These are phyloP conservation scores for Kurtzmaniella quercitrusa DNA, from an alignment of 1,139 yeast species.

Conservation along the genomic window DNA sequence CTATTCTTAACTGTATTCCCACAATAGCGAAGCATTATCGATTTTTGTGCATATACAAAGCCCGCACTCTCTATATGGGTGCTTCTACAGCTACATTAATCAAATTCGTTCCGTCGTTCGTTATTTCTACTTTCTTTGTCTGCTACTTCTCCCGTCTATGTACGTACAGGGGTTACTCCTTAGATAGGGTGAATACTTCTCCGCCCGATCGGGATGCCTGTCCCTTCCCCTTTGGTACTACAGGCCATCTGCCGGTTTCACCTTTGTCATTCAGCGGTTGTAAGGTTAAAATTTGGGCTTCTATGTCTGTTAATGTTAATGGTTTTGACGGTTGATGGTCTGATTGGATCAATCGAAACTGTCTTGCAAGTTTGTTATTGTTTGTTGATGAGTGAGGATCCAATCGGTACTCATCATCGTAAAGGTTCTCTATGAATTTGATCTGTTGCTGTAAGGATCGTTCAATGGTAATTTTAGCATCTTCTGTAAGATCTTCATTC, in stretches of 20 bases:
- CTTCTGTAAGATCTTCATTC: slow-evolving; percentile 18
- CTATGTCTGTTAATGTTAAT: slow-evolving; percentile 20
- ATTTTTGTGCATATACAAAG: not conserved
- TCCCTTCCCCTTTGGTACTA: not conserved
- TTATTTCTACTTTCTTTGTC: not conserved
- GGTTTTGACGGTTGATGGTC: slow-evolving; percentile 28
- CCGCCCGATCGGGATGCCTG: not conserved
- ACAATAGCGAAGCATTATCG: not conserved
- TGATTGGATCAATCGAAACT: slow-evolving; percentile 32
- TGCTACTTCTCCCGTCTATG: not conserved
- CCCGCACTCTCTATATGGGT: no score
- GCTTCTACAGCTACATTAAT: not conserved
- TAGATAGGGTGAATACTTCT: not conserved
- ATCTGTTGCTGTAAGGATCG: slow-evolving; percentile 41
- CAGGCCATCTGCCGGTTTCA: slow-evolving; percentile 5
- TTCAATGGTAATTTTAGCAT: slow-evolving; percentile 23
- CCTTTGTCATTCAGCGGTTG: slow-evolving; percentile 5
- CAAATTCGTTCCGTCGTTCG: not conserved
- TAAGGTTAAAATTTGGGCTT: slow-evolving; percentile 17
- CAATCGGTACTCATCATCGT: slow-evolving; percentile 15
- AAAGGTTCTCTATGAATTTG: slow-evolving; percentile 42
- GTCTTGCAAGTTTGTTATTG: slow-evolving; percentile 19
- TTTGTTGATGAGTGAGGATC: slow-evolving; percentile 7
- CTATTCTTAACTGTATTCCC: not conserved
- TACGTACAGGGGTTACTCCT: not conserved